Base-by-base conservation (phyloP, 177 flowering plant species). In the Vitis hybrid region DNA sequence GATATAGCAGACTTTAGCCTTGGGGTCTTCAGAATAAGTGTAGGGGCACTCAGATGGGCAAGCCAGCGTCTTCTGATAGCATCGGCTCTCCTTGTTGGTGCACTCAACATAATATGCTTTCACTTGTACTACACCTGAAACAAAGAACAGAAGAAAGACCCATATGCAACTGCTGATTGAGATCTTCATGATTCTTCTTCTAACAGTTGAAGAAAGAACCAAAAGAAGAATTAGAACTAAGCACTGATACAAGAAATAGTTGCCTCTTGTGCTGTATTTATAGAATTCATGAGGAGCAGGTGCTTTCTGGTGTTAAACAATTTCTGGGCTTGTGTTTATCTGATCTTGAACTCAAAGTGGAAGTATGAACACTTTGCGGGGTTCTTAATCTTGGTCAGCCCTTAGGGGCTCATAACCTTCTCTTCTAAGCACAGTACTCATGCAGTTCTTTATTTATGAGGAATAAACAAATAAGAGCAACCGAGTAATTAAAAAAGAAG, bases 31-130 rank as follows among this genome's bases (percentile, higher is more conserved):
- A 13, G 86, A 77, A 0, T 68, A 12, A 11, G 57, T 13, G 3
- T 74, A 13, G 9, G 86, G 86, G 66, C 88, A 85, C 61, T 83
- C 62, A 4, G 11, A 4, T 1, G 88, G 88, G 73, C 88, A 85
- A 12, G 13, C 32, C 32, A 81, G 46, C 46, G 46, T 56, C 49
- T 18, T 73, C 1, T 0, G 30, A 57, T 24, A 32, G 41, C 67
- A 63, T 32, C 55, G 32, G 46, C 35, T 71, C 11, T 0, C 10
- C 1, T 41, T 41, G 54, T 32, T 64, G 35, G 7, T 18, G 18
- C 66, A 71, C 61, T 20, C 4, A 20, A 11, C 5, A 65, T 14
- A 20, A 11, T 4, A 8, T 12, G 73, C 73, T 15, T 48, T 67
- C 3, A 50, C 55, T 21, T 67, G 0, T 17, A 41, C 21, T 8